These are phyloP conservation scores for Aspergillus sp. DNA, from an alignment of 2,329 filamentous ascomycete species.

Conservation along the genomic window DNA sequence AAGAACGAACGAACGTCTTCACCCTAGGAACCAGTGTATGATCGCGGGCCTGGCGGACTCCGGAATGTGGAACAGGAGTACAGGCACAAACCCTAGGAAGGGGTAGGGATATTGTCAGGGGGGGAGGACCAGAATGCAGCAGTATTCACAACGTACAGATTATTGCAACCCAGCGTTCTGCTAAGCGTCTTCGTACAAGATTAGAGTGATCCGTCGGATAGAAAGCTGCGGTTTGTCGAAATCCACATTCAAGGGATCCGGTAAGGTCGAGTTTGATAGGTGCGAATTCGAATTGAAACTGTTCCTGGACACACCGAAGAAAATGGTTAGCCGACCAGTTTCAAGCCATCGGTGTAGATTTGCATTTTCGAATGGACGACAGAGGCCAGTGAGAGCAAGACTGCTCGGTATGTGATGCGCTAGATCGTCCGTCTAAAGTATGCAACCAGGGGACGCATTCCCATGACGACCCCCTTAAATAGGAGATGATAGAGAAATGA, in stretches of 20 bases:
- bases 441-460: constrained; percentile 20
- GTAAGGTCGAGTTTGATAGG: constrained; percentile 21
- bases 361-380: not conserved
- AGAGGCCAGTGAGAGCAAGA: constrained; percentile 5
- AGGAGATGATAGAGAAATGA: constrained; percentile 4
- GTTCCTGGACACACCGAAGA: constrained; percentile 14
- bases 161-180: constrained; percentile 31
- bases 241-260: constrained; percentile 29
- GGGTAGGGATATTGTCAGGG: constrained; percentile 40
- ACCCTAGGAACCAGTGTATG: constrained; percentile 38
- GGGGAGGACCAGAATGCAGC: constrained; percentile 28
- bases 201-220: constrained; percentile 20
- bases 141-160: constrained; percentile 36
- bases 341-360: not conserved
- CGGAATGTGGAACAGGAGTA: constrained; percentile 39
- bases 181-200: constrained; percentile 26
- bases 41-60: constrained; percentile 32
- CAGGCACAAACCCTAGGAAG: constrained; percentile 42
- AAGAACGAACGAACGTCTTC: constrained; percentile 51
- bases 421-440: constrained; percentile 18
- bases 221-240: constrained; percentile 24
- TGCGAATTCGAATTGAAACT: constrained; percentile 18
- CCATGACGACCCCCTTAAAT: constrained; percentile 16
- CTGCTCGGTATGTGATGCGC: constrained; percentile 18
- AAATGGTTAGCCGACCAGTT: constrained; percentile 17